Base-by-base conservation (phyloP, 148 eudicot species). In the Suaeda aralocaspica region DNA sequence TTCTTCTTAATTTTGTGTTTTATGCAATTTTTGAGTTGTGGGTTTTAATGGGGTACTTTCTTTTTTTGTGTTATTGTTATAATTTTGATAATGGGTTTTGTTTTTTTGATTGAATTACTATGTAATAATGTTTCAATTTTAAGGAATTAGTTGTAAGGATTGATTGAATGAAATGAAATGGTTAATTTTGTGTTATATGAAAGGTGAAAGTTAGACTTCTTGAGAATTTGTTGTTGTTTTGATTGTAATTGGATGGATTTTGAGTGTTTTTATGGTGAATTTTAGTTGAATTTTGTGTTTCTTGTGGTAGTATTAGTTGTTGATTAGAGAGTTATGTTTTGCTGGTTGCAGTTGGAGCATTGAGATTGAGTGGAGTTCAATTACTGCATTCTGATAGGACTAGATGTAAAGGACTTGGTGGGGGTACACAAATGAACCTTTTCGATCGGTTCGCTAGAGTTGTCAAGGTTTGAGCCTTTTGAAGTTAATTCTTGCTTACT, bases 361-460 rank as follows among this genome's bases (percentile, higher is more conserved):
- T 84, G 66, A 87, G 84, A 70, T 63, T 80, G 64, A 66, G 80
- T 67, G 83, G 88, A 24, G 22, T 82, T 70, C 87, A 66, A 34
- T 74, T 91, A 52, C 51, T 74, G 67, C 79, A 66, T 64, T 64
- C 88, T 8, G 72, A 62, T 71, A 81, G 80, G 79, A 58, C 82
- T 69, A 78, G 83, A 72, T 77, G 84, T 78, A 83, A 83, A 61
- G 74, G 84, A 67, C 84, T 21, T 68, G 84, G 88, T 57, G 85
- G 92, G 50, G 87, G 95, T 78, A 66, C 78, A 68, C 88, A 55
- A 64, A 85, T 81, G 89, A 94, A 89, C 81, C 91, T 91, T 12
- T 94, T 94, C 78, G 96, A 88, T 84, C 87, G 99, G 59, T 87
- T 94, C 77, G 96, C 99, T 68, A 85, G 99, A 82, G 99, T 94